Conservation (phyloP, 2,329 filamentous ascomycete genomes). For the Lasiodiplodia hormozganensis region DNA sequence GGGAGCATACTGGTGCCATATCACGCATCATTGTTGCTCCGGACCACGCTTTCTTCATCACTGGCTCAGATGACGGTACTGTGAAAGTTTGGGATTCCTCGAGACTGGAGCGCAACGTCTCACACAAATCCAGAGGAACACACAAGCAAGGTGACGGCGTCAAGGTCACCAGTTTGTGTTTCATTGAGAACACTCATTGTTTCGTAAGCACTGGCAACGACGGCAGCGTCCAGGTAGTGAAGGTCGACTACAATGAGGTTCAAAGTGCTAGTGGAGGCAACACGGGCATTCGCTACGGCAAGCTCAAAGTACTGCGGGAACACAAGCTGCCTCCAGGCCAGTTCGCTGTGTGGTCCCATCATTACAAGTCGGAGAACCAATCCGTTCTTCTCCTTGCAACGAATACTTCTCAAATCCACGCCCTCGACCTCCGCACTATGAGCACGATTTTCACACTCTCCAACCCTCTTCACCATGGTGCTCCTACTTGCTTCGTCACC, state of each 20-base stretch:
- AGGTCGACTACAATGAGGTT: conserved; percentile 71
- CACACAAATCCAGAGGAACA: conserved; percentile 84
- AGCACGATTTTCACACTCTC: conserved; percentile 77
- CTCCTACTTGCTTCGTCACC: conserved; percentile 88
- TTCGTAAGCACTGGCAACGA: conserved; percentile 92
- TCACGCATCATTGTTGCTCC: conserved; percentile 83
- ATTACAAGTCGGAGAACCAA: conserved; percentile 81
- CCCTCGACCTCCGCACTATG: conserved; percentile 89
- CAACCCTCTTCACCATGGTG: conserved; percentile 91
- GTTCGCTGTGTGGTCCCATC: conserved; percentile 87
- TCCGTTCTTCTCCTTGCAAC: conserved; percentile 90
- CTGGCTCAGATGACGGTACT: conserved; percentile 86
- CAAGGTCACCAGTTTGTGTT: conserved; percentile 81
- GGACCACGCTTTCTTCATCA: conserved; percentile 94
- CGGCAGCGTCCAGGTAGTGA: conserved; percentile 87
- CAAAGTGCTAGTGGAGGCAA: conserved; percentile 59
- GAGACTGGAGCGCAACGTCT: conserved; percentile 88
- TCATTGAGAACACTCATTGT: conserved; percentile 91
- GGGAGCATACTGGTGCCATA: conserved; percentile 83
- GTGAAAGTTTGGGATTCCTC: conserved; percentile 94
- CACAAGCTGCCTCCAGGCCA: conserved; percentile 79
- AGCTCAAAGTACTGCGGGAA: conserved; percentile 72
- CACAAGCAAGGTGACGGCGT: conserved; percentile 74
- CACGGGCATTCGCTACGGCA: conserved; percentile 69
- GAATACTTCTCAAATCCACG: conserved; percentile 81